These are phyloP conservation scores for Chaetomium sp. DNA, from an alignment of 2,329 filamentous ascomycete genomes.

Conservation along the genomic window DNA sequence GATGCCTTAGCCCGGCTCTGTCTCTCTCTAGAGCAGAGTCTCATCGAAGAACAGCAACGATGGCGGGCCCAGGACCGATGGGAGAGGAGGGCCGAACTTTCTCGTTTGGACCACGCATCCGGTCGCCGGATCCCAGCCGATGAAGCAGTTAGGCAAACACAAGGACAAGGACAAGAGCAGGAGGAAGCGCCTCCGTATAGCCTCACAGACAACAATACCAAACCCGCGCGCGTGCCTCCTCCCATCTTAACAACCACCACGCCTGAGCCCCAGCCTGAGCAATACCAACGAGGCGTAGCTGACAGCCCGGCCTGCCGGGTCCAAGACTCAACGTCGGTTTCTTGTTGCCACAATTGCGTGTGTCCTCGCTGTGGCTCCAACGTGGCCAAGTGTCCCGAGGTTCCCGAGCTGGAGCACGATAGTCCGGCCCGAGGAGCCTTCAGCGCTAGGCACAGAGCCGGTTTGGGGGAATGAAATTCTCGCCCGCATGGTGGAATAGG, in stretches of 20 bases:
- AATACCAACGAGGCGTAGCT: neutral
- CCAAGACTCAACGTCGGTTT: neutral
- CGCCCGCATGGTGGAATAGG: neutral
- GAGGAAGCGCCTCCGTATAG: conserved; percentile 8
- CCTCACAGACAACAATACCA: neutral
- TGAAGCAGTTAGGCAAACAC: no score
- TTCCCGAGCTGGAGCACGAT: conserved; percentile 8
- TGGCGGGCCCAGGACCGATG: conserved; percentile 6
- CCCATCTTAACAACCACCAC: neutral
- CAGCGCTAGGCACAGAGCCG: neutral
- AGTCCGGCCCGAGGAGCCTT: neutral
- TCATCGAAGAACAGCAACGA: conserved; percentile 6
- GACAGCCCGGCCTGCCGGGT: neutral
- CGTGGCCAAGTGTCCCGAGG: neutral
- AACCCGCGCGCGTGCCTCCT: neutral
- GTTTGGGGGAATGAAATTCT: neutral
- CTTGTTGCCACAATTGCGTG: conserved; percentile 2
- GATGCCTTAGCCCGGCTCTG: conserved; percentile 8
- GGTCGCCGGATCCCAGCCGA: no score
- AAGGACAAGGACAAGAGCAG: no score
- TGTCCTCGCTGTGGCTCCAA: conserved; percentile 1
- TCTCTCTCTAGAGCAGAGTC: conserved; percentile 9
- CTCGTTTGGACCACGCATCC: no score
- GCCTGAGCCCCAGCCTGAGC: neutral
- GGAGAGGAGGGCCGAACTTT: neutral